Conservation (phyloP, 257 asterid species). For the Salvia miltiorrhiza region DNA sequence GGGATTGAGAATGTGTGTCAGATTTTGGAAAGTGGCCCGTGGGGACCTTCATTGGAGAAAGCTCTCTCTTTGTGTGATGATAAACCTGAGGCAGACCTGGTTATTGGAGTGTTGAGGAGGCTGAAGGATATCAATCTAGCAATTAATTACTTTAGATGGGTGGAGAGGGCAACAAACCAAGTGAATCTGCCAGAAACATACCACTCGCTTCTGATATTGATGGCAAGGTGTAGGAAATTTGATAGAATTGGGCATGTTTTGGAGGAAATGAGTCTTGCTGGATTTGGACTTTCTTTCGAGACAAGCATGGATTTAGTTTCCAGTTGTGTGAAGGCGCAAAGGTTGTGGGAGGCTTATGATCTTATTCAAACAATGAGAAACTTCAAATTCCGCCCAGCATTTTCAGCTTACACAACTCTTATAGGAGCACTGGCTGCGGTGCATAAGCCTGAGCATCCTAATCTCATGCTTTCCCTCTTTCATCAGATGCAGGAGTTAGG, state of each 20-base stretch:
- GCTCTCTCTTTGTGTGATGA: constrained; percentile 47
- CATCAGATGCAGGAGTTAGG: constrained; percentile 90
- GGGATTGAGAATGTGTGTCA: constrained; percentile 50
- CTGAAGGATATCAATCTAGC: constrained; percentile 64
- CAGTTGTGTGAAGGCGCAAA: constrained; percentile 45
- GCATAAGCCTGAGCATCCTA: constrained; percentile 52
- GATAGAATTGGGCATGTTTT: constrained; percentile 53
- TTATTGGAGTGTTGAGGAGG: constrained; percentile 77
- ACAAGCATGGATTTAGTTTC: constrained; percentile 61
- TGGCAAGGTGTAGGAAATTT: constrained; percentile 57
- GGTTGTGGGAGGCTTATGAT: constrained; percentile 62
- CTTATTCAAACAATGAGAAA: constrained; percentile 79
- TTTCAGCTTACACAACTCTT: constrained; percentile 90
- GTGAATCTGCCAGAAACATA: constrained; percentile 67
- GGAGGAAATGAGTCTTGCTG: constrained; percentile 90
- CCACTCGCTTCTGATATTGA: constrained; percentile 64
- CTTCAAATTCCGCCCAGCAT: constrained; percentile 79
- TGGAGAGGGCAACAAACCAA: constrained; percentile 52
- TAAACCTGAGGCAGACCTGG: constrained; percentile 48
- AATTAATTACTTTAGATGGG: constrained; percentile 73
- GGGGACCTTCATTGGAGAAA: constrained; percentile 76
- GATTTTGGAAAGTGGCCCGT: constrained; percentile 56
- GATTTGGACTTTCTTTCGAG: constrained; percentile 59
- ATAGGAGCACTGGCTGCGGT: constrained; percentile 72
- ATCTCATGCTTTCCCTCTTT: constrained; percentile 79